Evolutionary conservation across 352 stramenopile species (phyloP), one percentile per base, ranked within the genome.

Genomic region (Phytophthora agathidicida): DNA sequence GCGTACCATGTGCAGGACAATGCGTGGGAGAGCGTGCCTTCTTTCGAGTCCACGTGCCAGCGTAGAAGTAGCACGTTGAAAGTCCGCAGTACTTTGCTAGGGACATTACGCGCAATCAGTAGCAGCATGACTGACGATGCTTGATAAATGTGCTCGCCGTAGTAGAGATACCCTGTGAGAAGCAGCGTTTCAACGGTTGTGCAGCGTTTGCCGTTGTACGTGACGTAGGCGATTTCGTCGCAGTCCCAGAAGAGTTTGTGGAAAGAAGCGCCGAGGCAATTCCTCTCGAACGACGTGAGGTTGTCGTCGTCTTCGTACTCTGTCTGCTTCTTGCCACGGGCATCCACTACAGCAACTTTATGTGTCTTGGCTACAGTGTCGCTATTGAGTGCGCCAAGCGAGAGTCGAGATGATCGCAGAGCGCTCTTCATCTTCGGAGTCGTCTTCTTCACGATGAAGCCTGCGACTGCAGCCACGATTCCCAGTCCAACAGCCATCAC

Each of bases 31-130:
- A 64, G 30, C 8, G 44, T 58, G 10, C 51, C 45, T 16, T 48
- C 27, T 19, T 58, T 31, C 13, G 33, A 22, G 26, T 68, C 45
- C n/a, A 68, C 16, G 13, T 50, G 30, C 59, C 59, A 68, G 30
- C 59, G 51, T 4, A 68, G 10, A 9, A 68, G 20, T 3, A 68
- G 32, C 11, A 68, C 38, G 38, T 68, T 68, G 37, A 68, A 68
- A 10, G 50, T 63, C 4, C 59, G 51, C 14, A 68, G 26, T 9
- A 62, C n/a, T 28, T 41, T 47, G 16, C 20, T 26, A 17, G 59
- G 59, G 7, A 62, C 4, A 10, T 63, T 4, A 5, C 59, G 46
- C 7, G 51, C 47, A 17, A 49, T n/a, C 7, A 68, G 30, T n/a
- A 68, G 51, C 28, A 63, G 37, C 42, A 60, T 37, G 2, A 60